Percentiles rank a stretch among this genome's conserved stretches.
Evolutionary conservation across 2,329 filamentous ascomycete genomes (phyloP).

Genomic region (Beauveria varroae): DNA sequence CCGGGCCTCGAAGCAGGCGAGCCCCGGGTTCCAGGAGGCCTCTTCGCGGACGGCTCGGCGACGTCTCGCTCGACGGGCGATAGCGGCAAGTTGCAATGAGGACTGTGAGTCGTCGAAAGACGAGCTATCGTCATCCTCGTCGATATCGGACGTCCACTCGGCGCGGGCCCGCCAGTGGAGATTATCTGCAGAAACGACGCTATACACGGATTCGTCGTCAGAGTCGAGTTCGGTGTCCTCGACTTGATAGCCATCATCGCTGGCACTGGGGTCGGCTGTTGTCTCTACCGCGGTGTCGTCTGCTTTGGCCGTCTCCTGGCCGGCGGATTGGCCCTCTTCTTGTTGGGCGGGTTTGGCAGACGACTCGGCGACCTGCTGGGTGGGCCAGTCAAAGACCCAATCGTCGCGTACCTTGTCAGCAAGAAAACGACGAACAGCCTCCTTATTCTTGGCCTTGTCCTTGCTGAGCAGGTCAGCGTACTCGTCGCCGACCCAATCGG

Average conservation of each 20-base stretch:
- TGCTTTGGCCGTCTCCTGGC: neutral
- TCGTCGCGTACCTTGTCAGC: slow-evolving; percentile 47
- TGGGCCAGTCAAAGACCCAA: slow-evolving; percentile 54
- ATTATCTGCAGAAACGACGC: slow-evolving; percentile 48
- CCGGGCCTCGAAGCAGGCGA: slow-evolving; percentile 70
- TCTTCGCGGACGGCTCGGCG: slow-evolving; percentile 55
- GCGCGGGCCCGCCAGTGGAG: slow-evolving; percentile 41
- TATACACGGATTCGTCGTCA: slow-evolving; percentile 45
- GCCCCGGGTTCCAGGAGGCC: slow-evolving; percentile 70
- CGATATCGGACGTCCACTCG: slow-evolving; percentile 52
- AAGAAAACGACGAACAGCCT: slow-evolving; percentile 51
- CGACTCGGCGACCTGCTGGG: slow-evolving; percentile 14
- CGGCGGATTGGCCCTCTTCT: neutral
- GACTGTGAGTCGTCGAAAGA: slow-evolving; percentile 43
- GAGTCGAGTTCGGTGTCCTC: slow-evolving; percentile 35
- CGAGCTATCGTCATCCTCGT: slow-evolving; percentile 37
- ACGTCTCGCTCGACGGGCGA: slow-evolving; percentile 46
- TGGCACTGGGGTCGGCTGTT: neutral
- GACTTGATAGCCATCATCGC: slow-evolving; percentile 26
- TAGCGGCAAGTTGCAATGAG: slow-evolving; percentile 31
- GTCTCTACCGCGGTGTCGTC: slow-evolving; percentile 13
- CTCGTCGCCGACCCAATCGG: slow-evolving; percentile 39
- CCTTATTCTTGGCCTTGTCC: slow-evolving; percentile 56
- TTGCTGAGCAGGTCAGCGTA: slow-evolving; percentile 54
- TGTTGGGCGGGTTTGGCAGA: neutral